These are phyloP conservation scores for Chaetomium globosum DNA, from an alignment of 2,329 filamentous ascomycete genomes.

Conservation along the genomic window DNA sequence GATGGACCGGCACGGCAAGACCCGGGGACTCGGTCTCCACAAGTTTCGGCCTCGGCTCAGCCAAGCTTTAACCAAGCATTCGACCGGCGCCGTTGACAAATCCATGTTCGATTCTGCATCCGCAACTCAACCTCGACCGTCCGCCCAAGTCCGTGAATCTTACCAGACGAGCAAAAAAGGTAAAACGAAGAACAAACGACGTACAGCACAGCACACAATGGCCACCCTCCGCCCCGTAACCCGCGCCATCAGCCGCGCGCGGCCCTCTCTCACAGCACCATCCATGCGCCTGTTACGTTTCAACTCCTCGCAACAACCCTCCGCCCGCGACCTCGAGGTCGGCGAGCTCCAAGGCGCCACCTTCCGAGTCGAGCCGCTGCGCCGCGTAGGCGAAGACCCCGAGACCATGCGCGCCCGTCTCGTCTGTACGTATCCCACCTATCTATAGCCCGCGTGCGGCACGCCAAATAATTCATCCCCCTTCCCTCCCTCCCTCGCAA, in stretches of 20 bases:
- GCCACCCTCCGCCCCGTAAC: conserved; percentile 25
- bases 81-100: conserved; percentile 23
- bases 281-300: conserved; percentile 26
- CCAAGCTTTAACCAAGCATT: conserved; percentile 19
- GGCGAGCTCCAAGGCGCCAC: conserved; percentile 84
- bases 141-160: too few relatives aligned
- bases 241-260: conserved; percentile 20
- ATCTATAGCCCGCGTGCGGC: too few relatives aligned
- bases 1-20: conserved; percentile 14
- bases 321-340: conserved; percentile 67
- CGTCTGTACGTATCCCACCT: conserved; percentile 53
- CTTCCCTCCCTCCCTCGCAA: conserved; percentile 8
- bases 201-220: conserved; percentile 5
- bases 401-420: conserved; percentile 87
- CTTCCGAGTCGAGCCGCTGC: conserved; percentile 89
- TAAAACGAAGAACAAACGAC: background rate
- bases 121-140: background rate
- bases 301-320: conserved; percentile 23
- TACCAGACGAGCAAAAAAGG: background rate
- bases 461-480: background rate
- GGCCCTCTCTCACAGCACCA: conserved; percentile 20
- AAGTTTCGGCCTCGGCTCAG: conserved; percentile 31
- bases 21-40: conserved; percentile 15
- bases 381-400: conserved; percentile 78
- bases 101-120: conserved; percentile 3